These are phyloP conservation scores for Cucurbita moschata DNA, from an alignment of 306 rosid genomes.

Conservation along the genomic window DNA sequence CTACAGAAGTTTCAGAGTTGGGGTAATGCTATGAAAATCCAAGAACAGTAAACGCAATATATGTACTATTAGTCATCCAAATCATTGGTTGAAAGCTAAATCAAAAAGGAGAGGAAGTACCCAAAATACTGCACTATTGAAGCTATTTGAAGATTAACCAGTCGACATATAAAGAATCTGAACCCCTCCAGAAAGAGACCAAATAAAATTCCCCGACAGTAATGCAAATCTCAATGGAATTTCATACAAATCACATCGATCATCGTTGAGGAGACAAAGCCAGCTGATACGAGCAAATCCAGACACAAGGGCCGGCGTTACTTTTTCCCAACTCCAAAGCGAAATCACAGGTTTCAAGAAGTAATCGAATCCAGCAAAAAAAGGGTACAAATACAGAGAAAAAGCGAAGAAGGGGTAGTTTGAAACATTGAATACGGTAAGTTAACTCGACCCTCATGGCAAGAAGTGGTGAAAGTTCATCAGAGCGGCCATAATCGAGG, in stretches of 20 bases:
- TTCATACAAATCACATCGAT: not conserved
- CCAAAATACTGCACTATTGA: not conserved
- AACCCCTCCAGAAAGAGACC: not conserved
- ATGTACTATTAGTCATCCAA: not conserved
- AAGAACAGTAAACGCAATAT: not conserved
- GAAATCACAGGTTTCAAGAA: not conserved
- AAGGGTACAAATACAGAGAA: not conserved
- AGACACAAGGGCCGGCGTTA: not conserved
- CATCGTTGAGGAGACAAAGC: not conserved
- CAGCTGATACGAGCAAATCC: conserved; percentile 3
- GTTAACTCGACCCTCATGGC: not conserved
- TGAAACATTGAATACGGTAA: not conserved
- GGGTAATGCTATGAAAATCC: not conserved
- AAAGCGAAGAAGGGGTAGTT: not conserved
- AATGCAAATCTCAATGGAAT: not conserved
- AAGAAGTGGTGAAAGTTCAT: not conserved
- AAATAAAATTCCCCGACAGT: not conserved
- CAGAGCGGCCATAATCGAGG: not conserved
- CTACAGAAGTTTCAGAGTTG: not conserved
- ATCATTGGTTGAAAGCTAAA: not conserved
- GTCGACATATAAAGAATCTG: not conserved
- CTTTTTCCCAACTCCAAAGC: not conserved
- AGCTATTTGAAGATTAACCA: not conserved
- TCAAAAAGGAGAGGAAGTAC: not conserved
- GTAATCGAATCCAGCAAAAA: not conserved